Evolutionary conservation across 1,139 yeast genomes (phyloP).

Genomic region (Nakaseomyces nivariensis): DNA sequence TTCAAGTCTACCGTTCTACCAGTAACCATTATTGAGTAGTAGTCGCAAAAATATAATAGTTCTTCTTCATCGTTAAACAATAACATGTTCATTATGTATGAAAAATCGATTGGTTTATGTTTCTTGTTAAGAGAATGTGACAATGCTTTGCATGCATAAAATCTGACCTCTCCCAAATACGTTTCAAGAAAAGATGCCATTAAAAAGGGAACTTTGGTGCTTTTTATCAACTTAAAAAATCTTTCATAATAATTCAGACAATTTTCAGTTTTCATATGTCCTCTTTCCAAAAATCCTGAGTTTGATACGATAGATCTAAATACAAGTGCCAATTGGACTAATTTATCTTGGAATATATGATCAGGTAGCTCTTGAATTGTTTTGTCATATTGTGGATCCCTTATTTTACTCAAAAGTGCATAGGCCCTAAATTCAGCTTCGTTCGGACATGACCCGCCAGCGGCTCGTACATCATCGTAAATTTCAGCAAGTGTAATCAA

Average conservation of each 20-base stretch:
- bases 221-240: slow-evolving; percentile 51
- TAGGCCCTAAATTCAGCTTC: slow-evolving; percentile 94
- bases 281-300: slow-evolving; percentile 52
- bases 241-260: slow-evolving; percentile 51
- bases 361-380: slow-evolving; percentile 62
- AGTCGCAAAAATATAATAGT: slow-evolving; percentile 45
- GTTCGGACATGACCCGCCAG: slow-evolving; percentile 61
- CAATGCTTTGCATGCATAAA: slow-evolving; percentile 64
- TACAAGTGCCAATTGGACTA: slow-evolving; percentile 64
- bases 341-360: slow-evolving; percentile 41
- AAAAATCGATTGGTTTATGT: slow-evolving; percentile 53
- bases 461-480: slow-evolving; percentile 67
- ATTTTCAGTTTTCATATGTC: slow-evolving; percentile 47
- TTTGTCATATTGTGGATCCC: slow-evolving; percentile 79
- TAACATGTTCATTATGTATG: slow-evolving; percentile 40
- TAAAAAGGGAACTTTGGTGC: slow-evolving; percentile 52
- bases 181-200: slow-evolving; percentile 71
- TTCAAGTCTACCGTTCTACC: slow-evolving; percentile 46
- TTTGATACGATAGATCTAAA: slow-evolving; percentile 59
- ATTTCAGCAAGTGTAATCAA: slow-evolving; percentile 82
- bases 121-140: slow-evolving; percentile 60
- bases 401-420: slow-evolving; percentile 64
- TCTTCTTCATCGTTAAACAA: slow-evolving; percentile 58
- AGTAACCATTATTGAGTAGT: slow-evolving; percentile 51
- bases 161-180: slow-evolving; percentile 70